A percentile compares a stretch with the other conserved stretches of the same genome.
Conservation (phyloP, 2,329 filamentous ascomycete species). For the Lasiodiplodia sp. region DNA sequence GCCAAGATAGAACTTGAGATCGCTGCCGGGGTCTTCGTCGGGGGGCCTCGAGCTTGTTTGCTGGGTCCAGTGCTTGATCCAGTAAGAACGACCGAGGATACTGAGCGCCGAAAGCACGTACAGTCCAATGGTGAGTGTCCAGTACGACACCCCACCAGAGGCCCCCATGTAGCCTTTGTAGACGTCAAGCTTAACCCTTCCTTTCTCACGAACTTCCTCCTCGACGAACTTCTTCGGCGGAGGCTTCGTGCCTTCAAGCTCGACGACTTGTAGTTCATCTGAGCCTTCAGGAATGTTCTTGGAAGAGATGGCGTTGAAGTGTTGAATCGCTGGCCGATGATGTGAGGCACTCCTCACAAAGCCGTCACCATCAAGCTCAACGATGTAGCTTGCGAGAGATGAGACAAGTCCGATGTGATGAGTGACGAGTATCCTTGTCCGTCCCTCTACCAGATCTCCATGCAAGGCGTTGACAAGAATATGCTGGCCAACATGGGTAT, state of each 20-base stretch:
- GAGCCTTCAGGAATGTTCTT: too few species aligned
- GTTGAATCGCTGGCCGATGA: slow-evolving; percentile 41
- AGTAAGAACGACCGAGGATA: slow-evolving; percentile 59
- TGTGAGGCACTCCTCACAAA: too few species aligned
- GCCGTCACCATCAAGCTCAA: background rate
- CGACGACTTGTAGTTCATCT: slow-evolving; percentile 42
- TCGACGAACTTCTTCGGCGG: slow-evolving; percentile 51
- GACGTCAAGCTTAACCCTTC: slow-evolving; percentile 80
- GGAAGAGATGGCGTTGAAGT: too few species aligned
- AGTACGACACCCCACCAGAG: slow-evolving; percentile 74
- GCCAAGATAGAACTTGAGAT: background rate
- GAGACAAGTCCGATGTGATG: slow-evolving; percentile 6
- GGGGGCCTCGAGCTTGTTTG: background rate
- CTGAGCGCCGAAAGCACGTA: slow-evolving; percentile 82
- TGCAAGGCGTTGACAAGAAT: slow-evolving; percentile 28
- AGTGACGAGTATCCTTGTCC: slow-evolving; percentile 16
- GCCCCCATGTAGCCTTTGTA: slow-evolving; percentile 80
- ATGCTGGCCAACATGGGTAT: slow-evolving; percentile 53
- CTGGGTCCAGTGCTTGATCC: slow-evolving; percentile 8
- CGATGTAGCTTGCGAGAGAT: background rate
- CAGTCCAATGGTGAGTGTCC: slow-evolving; percentile 67
- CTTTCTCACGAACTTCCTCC: slow-evolving; percentile 70
- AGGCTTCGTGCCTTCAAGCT: slow-evolving; percentile 64
- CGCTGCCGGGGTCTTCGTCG: background rate
- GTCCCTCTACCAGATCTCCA: background rate